These are phyloP conservation scores for Cladosporium colombiae DNA, from an alignment of 2,329 filamentous ascomycete species.

Conservation along the genomic window DNA sequence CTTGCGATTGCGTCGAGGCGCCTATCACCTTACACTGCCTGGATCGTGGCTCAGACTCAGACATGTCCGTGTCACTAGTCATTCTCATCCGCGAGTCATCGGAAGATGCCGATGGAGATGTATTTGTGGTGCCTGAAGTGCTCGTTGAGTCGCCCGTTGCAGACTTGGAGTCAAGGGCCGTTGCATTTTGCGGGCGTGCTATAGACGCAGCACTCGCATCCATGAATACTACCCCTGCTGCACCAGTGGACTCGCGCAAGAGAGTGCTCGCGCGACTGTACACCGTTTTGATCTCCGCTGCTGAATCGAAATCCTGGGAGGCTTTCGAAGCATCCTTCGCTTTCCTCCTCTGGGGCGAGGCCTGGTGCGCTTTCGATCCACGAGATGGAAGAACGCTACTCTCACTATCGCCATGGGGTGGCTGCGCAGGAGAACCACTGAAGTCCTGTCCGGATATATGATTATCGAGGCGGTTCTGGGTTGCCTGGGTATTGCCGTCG, in stretches of 20 bases:
- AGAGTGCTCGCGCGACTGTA: constrained; percentile 53
- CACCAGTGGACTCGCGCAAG: constrained; percentile 48
- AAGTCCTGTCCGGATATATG: background rate
- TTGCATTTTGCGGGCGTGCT: background rate
- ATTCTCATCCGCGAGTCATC: background rate
- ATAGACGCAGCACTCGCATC: constrained; percentile 7
- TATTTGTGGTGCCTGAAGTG: background rate
- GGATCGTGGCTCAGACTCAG: background rate
- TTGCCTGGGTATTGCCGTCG: background rate
- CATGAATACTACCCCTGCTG: constrained; percentile 50
- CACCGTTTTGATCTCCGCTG: constrained; percentile 28
- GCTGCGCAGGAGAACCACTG: constrained; percentile 49
- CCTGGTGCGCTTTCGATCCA: background rate
- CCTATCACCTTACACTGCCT: background rate
- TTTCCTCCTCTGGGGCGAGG: background rate
- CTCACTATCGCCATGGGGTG: constrained; percentile 36
- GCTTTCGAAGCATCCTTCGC: background rate
- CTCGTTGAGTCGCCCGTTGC: background rate
- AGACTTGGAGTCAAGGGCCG: background rate
- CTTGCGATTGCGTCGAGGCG: background rate
- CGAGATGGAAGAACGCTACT: background rate
- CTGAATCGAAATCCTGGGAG: background rate
- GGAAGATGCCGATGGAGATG: background rate
- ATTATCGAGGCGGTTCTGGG: background rate
- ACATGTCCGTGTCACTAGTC: constrained; percentile 7